A percentile compares a stretch with the other conserved stretches of the same genome.
Conservation (phyloP, 192 early-diverging fungal genomes). For the Chytriomyces sp. region DNA sequence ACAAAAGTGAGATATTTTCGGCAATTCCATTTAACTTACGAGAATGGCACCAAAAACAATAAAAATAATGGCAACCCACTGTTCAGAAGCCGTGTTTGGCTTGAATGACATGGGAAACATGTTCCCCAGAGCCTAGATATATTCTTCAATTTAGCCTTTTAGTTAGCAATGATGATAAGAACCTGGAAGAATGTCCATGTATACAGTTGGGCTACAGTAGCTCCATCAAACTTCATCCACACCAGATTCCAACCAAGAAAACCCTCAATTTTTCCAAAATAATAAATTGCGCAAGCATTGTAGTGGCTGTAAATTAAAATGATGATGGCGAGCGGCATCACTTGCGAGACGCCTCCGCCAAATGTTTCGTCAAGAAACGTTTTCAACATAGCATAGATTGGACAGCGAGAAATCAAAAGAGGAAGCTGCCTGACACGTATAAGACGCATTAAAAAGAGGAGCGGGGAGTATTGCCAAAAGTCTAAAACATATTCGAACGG, state of each 20-base stretch:
- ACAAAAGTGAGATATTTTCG: neutral
- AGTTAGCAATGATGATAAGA: neutral
- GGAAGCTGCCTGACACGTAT: conserved; percentile 6
- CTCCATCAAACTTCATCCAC: neutral
- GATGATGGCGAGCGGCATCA: neutral
- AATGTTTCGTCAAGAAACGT: neutral
- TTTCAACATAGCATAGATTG: neutral
- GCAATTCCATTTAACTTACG: too few relatives aligned
- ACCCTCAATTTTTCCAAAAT: neutral
- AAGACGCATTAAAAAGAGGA: conserved; percentile 8
- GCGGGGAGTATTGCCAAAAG: neutral
- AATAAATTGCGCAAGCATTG: conserved; percentile 16
- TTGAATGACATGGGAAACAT: conserved; percentile 31
- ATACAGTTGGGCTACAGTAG: neutral
- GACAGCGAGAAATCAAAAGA: conserved; percentile 2
- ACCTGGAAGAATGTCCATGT: conserved; percentile 24
- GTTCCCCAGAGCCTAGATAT: conserved; percentile 11
- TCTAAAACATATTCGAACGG: conserved; percentile 1
- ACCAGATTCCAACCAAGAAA: conserved; percentile 13
- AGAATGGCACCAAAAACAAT: conserved; percentile 13
- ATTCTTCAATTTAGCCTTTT: neutral
- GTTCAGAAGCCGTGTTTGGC: conserved; percentile 16
- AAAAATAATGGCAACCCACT: neutral
- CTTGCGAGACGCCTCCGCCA: conserved; percentile 9
- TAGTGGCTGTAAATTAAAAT: conserved; percentile 16